Base-by-base conservation (phyloP, 2,329 filamentous ascomycete species). In the Nectriaceae sp. region DNA sequence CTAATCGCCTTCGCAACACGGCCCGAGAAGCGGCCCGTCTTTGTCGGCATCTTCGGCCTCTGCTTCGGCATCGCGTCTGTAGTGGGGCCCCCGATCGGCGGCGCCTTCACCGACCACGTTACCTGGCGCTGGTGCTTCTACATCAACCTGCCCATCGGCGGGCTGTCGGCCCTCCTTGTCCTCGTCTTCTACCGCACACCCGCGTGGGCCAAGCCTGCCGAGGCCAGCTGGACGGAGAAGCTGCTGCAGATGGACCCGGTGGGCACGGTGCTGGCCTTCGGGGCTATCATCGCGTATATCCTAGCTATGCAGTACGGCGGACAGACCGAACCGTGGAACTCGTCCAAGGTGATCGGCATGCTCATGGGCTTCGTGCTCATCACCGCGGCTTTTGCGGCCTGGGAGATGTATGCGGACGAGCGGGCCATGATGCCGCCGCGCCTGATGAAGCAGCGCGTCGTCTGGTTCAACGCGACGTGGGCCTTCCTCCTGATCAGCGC, bases 251-350 rank as follows among this genome's bases (percentile, higher is more conserved):
- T 31, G 26, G 26, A 31, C 26, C 26, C 15, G 26, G 15, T 31
- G 8, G 26, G 73, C 3, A 63, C 66, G 1, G 59, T 65, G n/a
- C 59, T 73, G 35, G 55, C 75, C 18, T 70, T 76, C 67, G 57
- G 60, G 56, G 53, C 62, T 57, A 53, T 70, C 64, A 48, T 75
- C 61, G 53, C 64, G 63, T 63, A 69, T 45, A 57, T 74, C 29
- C 64, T 74, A 3, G 70, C 71, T 4, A 57, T 75, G 3, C 71
- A 75, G 54, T 72, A 66, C 62, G 73, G 68, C 24, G 73, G 73
- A 3, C 60, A 63, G 19, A 65, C 63, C 0, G 64, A 74, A 37
- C 10, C 66, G 2, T 76, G 73, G 72, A 61, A 56, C 26, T 56
- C 53, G 3, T 55, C 61, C 21, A 49, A 49, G 18, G 63, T 73